These are phyloP conservation scores for Calonectria honghensis DNA, from an alignment of 2,329 filamentous ascomycete genomes.

Conservation along the genomic window DNA sequence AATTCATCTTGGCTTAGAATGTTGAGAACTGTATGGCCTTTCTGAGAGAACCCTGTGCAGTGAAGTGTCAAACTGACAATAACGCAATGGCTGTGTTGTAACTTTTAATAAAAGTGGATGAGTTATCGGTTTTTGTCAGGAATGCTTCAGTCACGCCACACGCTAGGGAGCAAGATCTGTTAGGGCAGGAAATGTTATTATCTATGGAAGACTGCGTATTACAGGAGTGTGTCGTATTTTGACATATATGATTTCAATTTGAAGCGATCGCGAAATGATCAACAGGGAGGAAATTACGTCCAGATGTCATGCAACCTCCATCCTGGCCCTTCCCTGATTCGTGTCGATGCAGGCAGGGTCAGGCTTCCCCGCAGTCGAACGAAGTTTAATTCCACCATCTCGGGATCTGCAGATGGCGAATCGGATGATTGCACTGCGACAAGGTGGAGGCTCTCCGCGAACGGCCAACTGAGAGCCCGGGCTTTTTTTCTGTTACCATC, in stretches of 20 bases:
- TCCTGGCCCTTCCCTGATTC: not conserved
- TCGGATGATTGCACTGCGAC: not conserved
- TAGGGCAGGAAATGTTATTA: not conserved
- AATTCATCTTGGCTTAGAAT: not conserved
- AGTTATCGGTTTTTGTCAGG: not conserved
- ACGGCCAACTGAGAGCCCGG: not conserved
- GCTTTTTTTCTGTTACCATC: not conserved
- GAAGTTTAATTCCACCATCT: not conserved
- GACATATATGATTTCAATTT: not conserved
- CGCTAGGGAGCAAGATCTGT: not conserved
- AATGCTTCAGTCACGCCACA: not conserved
- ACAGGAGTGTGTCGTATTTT: not conserved
- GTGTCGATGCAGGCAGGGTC: slow-evolving; percentile 4
- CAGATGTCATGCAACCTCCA: not conserved
- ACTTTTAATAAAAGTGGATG: not conserved
- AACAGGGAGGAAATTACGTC: not conserved
- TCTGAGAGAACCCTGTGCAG: not conserved
- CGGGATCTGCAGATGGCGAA: slow-evolving; percentile 3
- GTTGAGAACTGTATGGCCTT: not conserved
- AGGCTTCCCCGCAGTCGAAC: slow-evolving; percentile 18
- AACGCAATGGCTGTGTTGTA: not conserved
- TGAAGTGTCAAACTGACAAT: not conserved
- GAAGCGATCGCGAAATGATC: not conserved
- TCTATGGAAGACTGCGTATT: not conserved
- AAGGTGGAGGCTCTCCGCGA: not conserved